Conservation (phyloP, 768 basidiomycete species). For the Mycena venus region DNA sequence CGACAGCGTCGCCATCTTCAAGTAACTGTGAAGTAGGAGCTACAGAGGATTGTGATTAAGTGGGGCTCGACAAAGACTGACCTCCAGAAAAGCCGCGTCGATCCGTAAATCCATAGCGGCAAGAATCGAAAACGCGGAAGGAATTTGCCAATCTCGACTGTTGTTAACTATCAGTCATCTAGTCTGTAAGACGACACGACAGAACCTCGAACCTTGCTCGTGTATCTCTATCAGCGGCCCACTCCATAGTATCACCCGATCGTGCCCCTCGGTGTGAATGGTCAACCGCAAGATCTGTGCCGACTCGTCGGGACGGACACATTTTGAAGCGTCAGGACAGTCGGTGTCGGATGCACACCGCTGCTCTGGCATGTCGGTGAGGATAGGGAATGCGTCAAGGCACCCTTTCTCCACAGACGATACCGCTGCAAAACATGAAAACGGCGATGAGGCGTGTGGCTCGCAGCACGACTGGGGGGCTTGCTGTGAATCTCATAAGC, state of each 20-base stretch:
- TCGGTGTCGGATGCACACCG: conserved; percentile 58
- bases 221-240: conserved; percentile 76
- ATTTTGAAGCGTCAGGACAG: conserved; percentile 54
- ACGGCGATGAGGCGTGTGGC: conserved; percentile 39
- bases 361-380: conserved; percentile 48
- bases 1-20: conserved; percentile 77
- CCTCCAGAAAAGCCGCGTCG: conserved; percentile 63
- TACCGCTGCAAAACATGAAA: conserved; percentile 62
- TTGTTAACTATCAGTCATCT: not conserved
- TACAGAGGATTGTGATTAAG: not conserved
- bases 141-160: conserved; percentile 68
- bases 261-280: conserved; percentile 42
- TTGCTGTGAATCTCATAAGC: conserved; percentile 30
- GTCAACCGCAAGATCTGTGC: conserved; percentile 71
- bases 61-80: conserved; percentile 51
- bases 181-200: not conserved
- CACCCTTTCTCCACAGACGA: conserved; percentile 55
- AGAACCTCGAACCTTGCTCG: conserved; percentile 67
- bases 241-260: conserved; percentile 74
- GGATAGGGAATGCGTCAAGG: conserved; percentile 68
- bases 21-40: conserved; percentile 58
- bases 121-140: conserved; percentile 58
- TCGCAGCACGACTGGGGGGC: conserved; percentile 41
- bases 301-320: conserved; percentile 64
- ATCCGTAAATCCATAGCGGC: conserved; percentile 57